Conservation (phyloP, 176 grass and related monocot genomes). For the Musa itinerans region DNA sequence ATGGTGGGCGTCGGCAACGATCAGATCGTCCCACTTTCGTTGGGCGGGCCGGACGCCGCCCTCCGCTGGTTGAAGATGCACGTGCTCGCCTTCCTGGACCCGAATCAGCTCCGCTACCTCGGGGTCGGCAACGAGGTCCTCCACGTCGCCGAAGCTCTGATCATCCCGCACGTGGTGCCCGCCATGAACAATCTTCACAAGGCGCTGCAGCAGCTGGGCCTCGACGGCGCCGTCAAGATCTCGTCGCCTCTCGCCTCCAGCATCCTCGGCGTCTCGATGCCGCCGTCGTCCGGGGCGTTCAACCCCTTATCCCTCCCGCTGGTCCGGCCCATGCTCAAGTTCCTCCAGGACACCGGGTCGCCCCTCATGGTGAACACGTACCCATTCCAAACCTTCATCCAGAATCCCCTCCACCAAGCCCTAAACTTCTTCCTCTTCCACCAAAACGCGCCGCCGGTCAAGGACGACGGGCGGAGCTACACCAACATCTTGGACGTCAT, state of each 20-base stretch:
- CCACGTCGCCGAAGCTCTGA: constrained; percentile 53
- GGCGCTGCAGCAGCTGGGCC: constrained; percentile 41
- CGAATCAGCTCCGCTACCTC: constrained; percentile 39
- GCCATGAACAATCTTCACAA: constrained; percentile 55
- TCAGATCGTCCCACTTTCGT: constrained; percentile 53
- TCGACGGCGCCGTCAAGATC: constrained; percentile 31
- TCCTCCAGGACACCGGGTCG: constrained; percentile 48
- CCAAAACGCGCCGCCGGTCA: constrained; percentile 20
- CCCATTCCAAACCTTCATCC: constrained; percentile 63
- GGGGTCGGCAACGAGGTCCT: constrained; percentile 71
- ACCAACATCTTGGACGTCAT: constrained; percentile 57
- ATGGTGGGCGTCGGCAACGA: constrained; percentile 62
- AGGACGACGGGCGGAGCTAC: constrained; percentile 39
- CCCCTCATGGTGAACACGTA: constrained; percentile 73
- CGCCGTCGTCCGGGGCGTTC: constrained; percentile 51
- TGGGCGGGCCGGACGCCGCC: constrained; percentile 26
- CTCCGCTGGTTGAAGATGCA: constrained; percentile 37
- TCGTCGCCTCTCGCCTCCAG: constrained; percentile 68
- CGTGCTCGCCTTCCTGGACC: constrained; percentile 31
- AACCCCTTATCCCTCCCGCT: constrained; percentile 29
- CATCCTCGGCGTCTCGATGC: constrained; percentile 47
- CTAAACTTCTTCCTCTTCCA: constrained; percentile 45
- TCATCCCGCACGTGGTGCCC: constrained; percentile 47
- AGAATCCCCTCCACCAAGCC: constrained; percentile 49
- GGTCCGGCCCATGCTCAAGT: constrained; percentile 54